These are phyloP conservation scores for Chalciporus piperatus DNA, from an alignment of 768 basidiomycete species.

Conservation along the genomic window DNA sequence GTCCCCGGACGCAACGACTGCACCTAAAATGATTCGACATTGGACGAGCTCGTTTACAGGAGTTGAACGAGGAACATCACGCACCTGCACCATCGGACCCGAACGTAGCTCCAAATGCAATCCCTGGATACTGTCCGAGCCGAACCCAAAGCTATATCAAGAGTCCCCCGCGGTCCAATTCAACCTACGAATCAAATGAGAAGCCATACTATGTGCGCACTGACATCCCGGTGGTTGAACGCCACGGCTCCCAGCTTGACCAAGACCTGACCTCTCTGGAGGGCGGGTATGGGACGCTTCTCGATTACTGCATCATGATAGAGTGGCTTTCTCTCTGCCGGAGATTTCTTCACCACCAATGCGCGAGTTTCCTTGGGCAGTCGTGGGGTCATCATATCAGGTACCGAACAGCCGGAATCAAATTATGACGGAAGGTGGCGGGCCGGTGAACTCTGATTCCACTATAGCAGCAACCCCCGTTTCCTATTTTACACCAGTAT, in stretches of 20 bases:
- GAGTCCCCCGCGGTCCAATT: not conserved
- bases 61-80: slow-evolving; percentile 5
- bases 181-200: not conserved
- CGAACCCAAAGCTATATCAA: slow-evolving; percentile 66
- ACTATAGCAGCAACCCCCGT: too few species aligned
- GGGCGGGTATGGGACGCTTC: slow-evolving; percentile 44
- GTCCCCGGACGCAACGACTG: slow-evolving; percentile 56
- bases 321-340: slow-evolving; percentile 37
- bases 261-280: slow-evolving; percentile 57
- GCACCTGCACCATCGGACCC: slow-evolving; percentile 76
- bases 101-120: slow-evolving; percentile 55
- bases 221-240: slow-evolving; percentile 78
- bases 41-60: not conserved
- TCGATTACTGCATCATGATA: slow-evolving; percentile 59
- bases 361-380: slow-evolving; percentile 46
- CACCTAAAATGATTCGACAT: slow-evolving; percentile 40
- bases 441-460: too few species aligned
- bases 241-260: slow-evolving; percentile 67
- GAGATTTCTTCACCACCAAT: slow-evolving; percentile 46
- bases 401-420: not conserved
- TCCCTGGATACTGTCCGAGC: slow-evolving; percentile 62
- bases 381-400: slow-evolving; percentile 1
- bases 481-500: too few species aligned
- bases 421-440: too few species aligned
- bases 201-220: slow-evolving; percentile 2